Percentiles rank a stretch among this genome's conserved stretches.
Evolutionary conservation across 2,329 filamentous ascomycete species (phyloP).

Genomic region (Drechslerella dactyloides): DNA sequence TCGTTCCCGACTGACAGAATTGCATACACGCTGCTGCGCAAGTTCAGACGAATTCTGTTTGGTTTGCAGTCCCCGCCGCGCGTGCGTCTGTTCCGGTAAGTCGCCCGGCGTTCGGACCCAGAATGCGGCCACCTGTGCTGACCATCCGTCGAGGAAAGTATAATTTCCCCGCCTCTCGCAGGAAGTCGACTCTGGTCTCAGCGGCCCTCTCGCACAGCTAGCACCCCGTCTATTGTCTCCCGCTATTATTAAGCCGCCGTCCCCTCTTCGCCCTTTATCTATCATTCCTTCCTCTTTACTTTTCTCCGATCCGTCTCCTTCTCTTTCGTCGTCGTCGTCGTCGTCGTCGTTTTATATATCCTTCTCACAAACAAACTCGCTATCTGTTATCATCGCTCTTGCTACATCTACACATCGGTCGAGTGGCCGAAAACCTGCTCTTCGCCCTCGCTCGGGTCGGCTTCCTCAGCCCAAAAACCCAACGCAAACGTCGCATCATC

Average conservation of each 20-base stretch:
- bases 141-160: constrained; percentile 18
- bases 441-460: too few species aligned
- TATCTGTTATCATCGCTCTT: too few species aligned
- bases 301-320: constrained; percentile 9
- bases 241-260: constrained; percentile 18
- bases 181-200: background rate
- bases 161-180: constrained; percentile 13
- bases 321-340: background rate
- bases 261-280: background rate
- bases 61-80: background rate
- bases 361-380: background rate
- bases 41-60: constrained; percentile 11
- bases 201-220: too few species aligned
- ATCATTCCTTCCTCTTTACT: constrained; percentile 2
- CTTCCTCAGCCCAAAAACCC: too few species aligned
- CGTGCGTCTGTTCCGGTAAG: background rate
- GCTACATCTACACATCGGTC: too few species aligned
- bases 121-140: background rate
- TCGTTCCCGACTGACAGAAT: background rate
- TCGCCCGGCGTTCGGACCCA: background rate
- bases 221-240: background rate
- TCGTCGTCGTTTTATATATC: background rate
- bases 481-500: too few species aligned
- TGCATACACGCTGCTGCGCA: background rate
- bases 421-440: too few species aligned